Conservation (phyloP, 768 basidiomycete species). For the Leccinum truebloodii region DNA sequence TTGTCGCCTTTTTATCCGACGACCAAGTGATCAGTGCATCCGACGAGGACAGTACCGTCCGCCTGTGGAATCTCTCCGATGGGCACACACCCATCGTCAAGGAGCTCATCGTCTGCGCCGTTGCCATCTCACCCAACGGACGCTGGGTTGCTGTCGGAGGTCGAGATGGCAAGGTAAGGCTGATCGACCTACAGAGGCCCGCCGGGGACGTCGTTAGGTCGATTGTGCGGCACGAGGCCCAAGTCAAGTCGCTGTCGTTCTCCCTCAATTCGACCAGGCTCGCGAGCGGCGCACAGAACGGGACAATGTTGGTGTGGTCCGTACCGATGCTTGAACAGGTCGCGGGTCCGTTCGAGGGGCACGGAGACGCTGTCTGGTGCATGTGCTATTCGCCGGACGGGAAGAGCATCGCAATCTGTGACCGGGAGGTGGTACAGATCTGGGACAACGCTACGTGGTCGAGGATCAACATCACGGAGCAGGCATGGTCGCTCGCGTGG, state of each 20-base stretch:
- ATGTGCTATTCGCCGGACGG: conserved; percentile 24
- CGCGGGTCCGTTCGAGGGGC: conserved; percentile 9
- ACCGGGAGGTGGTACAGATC: conserved; percentile 17
- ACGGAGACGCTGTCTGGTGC: conserved; percentile 19
- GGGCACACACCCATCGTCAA: conserved; percentile 4
- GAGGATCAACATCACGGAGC: conserved; percentile 1
- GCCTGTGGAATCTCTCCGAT: conserved; percentile 14
- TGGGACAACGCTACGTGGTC: conserved; percentile 15
- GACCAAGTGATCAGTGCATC: conserved; percentile 22
- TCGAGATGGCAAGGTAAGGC: conserved; percentile 14
- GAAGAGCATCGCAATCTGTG: conserved; percentile 21
- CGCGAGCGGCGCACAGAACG: conserved; percentile 20
- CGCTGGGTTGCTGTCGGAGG: conserved; percentile 22
- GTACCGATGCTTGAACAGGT: conserved; percentile 4
- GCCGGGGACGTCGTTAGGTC: neutral
- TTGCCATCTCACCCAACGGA: conserved; percentile 10
- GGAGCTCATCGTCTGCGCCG: conserved; percentile 2
- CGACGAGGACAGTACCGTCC: conserved; percentile 19
- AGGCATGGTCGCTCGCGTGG: conserved; percentile 28
- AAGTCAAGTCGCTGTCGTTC: conserved; percentile 19
- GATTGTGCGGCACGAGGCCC: neutral
- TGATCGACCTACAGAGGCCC: conserved; percentile 4
- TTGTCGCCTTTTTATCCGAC: conserved; percentile 21
- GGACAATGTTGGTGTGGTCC: conserved; percentile 22
- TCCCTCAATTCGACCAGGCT: conserved; percentile 19